phyloP scores from a whole-genome alignment of 2,329 filamentous ascomycete species.

The Colletotrichum paranaense region DNA sequence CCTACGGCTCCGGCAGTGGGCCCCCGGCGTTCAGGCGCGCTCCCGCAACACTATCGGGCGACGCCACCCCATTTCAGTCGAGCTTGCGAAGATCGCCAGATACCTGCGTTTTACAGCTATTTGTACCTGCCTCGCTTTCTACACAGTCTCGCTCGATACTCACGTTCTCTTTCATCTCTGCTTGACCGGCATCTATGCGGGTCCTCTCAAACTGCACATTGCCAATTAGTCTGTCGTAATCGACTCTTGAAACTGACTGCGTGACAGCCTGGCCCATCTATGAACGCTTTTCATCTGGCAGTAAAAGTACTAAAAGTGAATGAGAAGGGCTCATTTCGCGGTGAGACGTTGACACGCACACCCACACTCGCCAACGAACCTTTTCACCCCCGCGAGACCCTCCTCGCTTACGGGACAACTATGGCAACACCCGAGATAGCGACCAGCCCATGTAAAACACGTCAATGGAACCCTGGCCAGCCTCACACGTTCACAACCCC shows the following conservation, averaged over 20 bases:
- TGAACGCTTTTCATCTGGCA: background rate
- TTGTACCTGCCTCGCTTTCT: background rate
- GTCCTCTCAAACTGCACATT: background rate
- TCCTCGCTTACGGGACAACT: background rate
- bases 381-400: background rate
- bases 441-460: background rate
- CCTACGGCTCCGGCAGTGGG: background rate
- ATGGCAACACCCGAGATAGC: background rate
- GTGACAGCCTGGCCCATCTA: background rate
- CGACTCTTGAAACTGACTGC: background rate
- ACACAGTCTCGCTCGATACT: too few species aligned
- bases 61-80: slow-evolving; percentile 10
- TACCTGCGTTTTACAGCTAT: background rate
- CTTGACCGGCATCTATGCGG: background rate
- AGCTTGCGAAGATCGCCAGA: slow-evolving; percentile 18
- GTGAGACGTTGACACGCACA: background rate
- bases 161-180: background rate
- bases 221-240: background rate
- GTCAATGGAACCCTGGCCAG: slow-evolving; percentile 2
- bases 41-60: background rate
- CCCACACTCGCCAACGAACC: background rate
- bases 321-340: background rate
- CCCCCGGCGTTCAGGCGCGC: background rate
- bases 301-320: background rate
- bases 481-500: background rate